Base-by-base conservation (phyloP, 768 basidiomycete species). In the Phlegmacium glaucopus region DNA sequence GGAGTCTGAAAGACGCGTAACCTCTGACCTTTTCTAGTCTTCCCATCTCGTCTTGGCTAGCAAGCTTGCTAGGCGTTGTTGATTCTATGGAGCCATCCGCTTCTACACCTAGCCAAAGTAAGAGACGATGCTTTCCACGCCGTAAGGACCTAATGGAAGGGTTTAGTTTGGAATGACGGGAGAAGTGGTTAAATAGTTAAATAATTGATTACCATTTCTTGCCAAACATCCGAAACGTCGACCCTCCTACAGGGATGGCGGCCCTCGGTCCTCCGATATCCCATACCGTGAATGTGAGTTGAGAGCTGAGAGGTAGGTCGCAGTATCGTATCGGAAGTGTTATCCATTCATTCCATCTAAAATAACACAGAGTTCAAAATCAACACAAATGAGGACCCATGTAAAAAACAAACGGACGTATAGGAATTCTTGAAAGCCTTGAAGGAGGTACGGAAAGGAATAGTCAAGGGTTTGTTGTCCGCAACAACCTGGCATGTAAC, bases 301-400 rank as follows among this genome's bases (percentile, higher is more conserved):
- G 94, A 1, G 93, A 84, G 62, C 73, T 87, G 40, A 92, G 67
- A 0, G 93, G 92, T n/a, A 99, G 73, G 61, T 96, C 94, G 51
- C 93, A 92, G 55, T 95, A 96, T 25, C 85, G 83, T 60, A 96
- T 90, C 0, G 95, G 95, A 9, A 98, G 70, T 0, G 87, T 85
- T 34, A 99, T 83, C 81, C 87, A 89, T 72, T 98, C 93, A 61
- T 97, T 97, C 95, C 95, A 99, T 25, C 88, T 92, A 54, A 16
- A 49, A 35, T 48, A 16, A 40, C n/a, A n/a, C n/a, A 6, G 18
- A 13, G 35, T 13, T 45, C 37, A 17, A 47, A 15, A 29, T n/a
- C 9, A 22, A 34, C 16, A 11, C 10, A 17, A 22, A 37, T 16
- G 34, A 9, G 26, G 12, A 4, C 13, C 15, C 37, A 9, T 27